Conservation (phyloP, 2,329 filamentous ascomycete species). For the Thielaviopsis ethacetica region DNA sequence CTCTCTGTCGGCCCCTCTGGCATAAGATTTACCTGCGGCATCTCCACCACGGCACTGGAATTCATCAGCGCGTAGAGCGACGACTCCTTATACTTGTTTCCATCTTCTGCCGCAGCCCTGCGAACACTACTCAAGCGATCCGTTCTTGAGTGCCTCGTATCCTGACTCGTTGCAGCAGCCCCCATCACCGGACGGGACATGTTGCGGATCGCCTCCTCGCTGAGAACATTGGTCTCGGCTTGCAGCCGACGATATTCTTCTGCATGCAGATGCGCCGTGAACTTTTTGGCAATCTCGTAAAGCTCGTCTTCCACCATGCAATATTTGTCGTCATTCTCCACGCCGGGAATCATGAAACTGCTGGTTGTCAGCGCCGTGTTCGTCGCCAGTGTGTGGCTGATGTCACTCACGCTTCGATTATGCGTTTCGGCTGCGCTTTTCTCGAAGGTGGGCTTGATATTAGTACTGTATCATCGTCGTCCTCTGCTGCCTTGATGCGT, state of each 20-base stretch:
- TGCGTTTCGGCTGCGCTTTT: background rate
- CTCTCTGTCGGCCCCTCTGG: background rate
- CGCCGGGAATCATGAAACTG: conserved; percentile 48
- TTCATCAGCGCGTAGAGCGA: background rate
- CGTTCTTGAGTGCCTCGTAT: conserved; percentile 16
- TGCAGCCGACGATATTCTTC: conserved; percentile 59
- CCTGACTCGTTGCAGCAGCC: conserved; percentile 1
- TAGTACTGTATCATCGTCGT: background rate
- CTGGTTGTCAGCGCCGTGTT: background rate
- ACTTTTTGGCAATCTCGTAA: conserved; percentile 45
- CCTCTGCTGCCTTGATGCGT: background rate
- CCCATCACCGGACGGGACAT: conserved; percentile 36
- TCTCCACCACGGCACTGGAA: background rate
- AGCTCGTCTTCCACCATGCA: conserved; percentile 81
- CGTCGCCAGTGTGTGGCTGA: background rate
- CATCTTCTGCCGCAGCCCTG: background rate
- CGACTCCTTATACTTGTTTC: background rate
- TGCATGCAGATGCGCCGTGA: conserved; percentile 61
- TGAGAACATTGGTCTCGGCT: conserved; percentile 34
- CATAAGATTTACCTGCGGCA: background rate
- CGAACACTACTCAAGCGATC: conserved; percentile 13
- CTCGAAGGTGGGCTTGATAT: background rate
- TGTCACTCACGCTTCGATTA: background rate
- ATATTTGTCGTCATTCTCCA: conserved; percentile 53
- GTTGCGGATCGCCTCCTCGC: conserved; percentile 32